phyloP scores from a whole-genome alignment of 148 eudicot genomes.

The Camellia japonica region DNA sequence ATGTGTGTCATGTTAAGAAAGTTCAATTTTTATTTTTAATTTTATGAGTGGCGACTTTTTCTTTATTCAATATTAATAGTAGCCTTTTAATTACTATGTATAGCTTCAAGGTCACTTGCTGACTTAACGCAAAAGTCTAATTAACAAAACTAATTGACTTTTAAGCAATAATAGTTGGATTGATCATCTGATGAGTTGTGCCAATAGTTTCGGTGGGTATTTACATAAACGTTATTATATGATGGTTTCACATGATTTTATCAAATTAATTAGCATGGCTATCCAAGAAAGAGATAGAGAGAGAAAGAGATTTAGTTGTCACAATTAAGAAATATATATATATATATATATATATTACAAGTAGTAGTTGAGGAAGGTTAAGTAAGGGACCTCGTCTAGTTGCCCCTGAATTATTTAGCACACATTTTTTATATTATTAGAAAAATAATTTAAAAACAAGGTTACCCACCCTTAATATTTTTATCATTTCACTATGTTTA shows the following conservation, averaged over 20 bases:
- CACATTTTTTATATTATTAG: background rate
- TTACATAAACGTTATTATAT: background rate
- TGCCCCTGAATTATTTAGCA: conserved; percentile 4
- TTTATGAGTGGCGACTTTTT: too few species aligned
- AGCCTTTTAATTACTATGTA: too few species aligned
- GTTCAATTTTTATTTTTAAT: too few species aligned
- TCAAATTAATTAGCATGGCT: conserved; percentile 1
- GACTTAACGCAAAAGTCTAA: background rate
- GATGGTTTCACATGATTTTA: background rate
- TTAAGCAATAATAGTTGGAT: background rate
- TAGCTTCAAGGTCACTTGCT: too few species aligned
- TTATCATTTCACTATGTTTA: too few species aligned
- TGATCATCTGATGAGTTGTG: background rate
- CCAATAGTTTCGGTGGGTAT: background rate
- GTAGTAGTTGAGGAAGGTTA: conserved; percentile 13
- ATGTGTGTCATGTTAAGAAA: too few species aligned
- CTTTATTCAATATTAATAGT: too few species aligned
- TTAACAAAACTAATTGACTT: background rate
- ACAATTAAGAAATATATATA: background rate
- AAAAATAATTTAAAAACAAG: too few species aligned
- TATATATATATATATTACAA: background rate
- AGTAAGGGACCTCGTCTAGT: background rate
- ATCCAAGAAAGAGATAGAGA: background rate
- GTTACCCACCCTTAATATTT: background rate
- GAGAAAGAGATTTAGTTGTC: background rate